A percentile compares a stretch with the other conserved stretches of the same genome.
Conservation (phyloP, 208 protist genomes). For the Leishmania tarentolae region DNA sequence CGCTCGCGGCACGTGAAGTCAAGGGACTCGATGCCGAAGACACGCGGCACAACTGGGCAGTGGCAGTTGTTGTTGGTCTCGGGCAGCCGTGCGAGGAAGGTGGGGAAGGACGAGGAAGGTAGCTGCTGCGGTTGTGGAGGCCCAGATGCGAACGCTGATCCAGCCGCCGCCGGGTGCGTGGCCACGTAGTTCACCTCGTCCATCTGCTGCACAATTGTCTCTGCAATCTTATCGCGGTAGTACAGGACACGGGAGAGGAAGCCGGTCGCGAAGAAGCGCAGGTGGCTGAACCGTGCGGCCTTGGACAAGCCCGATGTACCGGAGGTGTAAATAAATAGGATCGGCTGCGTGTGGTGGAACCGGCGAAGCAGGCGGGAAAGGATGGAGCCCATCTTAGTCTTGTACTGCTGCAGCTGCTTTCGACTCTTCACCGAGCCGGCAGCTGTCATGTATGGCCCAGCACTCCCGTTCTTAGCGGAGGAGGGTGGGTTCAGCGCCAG, state of each 20-base stretch:
- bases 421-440: constrained; percentile 13
- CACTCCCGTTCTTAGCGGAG: not conserved
- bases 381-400: constrained; percentile 22
- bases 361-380: constrained; percentile 33
- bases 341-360: constrained; percentile 50
- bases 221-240: constrained; percentile 31
- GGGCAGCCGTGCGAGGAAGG: not conserved
- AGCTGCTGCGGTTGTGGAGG: not conserved
- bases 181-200: constrained; percentile 16
- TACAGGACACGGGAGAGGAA: constrained; percentile 50
- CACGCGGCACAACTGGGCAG: constrained; percentile 13
- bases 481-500: constrained; percentile 5
- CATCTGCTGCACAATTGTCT: constrained; percentile 37
- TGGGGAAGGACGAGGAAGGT: not conserved
- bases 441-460: not conserved
- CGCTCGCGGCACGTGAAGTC: constrained; percentile 12
- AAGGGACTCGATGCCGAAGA: constrained; percentile 23
- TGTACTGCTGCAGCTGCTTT: constrained; percentile 25
- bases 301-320: constrained; percentile 90
- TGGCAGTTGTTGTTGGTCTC: not conserved
- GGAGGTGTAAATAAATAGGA: constrained; percentile 87
- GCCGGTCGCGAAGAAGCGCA: constrained; percentile 63
- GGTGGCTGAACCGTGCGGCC: constrained; percentile 72
- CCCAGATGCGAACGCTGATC: not conserved
- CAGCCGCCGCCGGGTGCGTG: constrained; percentile 3